A percentile compares a stretch with the other conserved stretches of the same genome.
phyloP scores from a whole-genome alignment of 768 basidiomycete genomes.

The Gloeostereum incarnatum region DNA sequence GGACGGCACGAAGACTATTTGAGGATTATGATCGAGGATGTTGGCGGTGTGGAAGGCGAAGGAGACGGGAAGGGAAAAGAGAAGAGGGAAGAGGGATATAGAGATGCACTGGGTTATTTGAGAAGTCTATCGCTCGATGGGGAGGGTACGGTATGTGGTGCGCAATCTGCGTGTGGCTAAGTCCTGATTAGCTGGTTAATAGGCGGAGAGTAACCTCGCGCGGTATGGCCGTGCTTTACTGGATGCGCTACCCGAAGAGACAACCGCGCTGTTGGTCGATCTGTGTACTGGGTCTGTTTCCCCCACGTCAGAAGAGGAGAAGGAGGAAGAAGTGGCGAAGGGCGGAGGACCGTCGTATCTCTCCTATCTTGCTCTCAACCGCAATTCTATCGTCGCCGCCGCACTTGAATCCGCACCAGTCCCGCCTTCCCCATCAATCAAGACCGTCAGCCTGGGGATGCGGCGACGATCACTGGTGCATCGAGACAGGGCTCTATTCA shows the following conservation, averaged over 20 bases:
- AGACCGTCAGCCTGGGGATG: constrained; percentile 30
- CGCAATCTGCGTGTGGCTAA: too few species aligned
- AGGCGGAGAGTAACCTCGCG: constrained; percentile 84
- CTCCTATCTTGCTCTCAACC: constrained; percentile 70
- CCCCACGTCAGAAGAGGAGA: constrained; percentile 31
- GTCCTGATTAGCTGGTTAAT: constrained; percentile 1
- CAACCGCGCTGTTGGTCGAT: constrained; percentile 87
- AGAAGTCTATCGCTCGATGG: too few species aligned
- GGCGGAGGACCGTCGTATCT: constrained; percentile 55
- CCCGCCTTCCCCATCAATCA: constrained; percentile 37
- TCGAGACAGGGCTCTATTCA: constrained; percentile 26
- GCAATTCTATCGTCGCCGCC: constrained; percentile 34
- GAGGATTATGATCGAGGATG: constrained; percentile 91
- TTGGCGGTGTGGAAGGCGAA: too few species aligned
- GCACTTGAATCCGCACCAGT: constrained; percentile 27
- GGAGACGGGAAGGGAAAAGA: too few species aligned
- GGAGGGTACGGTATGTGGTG: too few species aligned
- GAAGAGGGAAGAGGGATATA: too few species aligned
- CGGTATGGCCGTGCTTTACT: constrained; percentile 86
- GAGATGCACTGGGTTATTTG: constrained; percentile 76
- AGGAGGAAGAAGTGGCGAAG: constrained; percentile 22
- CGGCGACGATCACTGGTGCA: too few species aligned
- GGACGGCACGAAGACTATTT: constrained; percentile 89
- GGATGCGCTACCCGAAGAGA: constrained; percentile 73
- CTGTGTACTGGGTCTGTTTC: constrained; percentile 72